These are phyloP conservation scores for Quercus robur DNA, from an alignment of 306 rosid species.

Conservation along the genomic window DNA sequence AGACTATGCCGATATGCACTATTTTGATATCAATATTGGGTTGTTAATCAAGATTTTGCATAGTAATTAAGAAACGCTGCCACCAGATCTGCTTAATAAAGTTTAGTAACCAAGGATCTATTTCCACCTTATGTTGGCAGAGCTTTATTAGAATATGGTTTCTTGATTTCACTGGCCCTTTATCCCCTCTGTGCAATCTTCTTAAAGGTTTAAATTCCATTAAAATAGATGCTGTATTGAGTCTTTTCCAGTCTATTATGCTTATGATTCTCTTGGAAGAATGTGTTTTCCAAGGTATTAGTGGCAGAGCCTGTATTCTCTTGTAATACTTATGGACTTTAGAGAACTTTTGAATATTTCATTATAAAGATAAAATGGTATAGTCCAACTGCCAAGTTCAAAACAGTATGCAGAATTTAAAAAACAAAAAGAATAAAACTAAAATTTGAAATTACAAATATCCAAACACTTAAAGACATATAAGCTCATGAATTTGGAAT, in stretches of 20 bases:
- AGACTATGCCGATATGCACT: background rate
- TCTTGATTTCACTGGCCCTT: background rate
- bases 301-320: constrained; percentile 1
- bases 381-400: background rate
- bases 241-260: background rate
- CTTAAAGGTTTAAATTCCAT: background rate
- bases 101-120: background rate
- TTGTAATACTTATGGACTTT: background rate
- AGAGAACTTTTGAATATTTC: background rate
- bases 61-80: background rate
- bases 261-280: constrained; percentile 17
- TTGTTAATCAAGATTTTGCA: background rate
- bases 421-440: background rate
- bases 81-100: background rate
- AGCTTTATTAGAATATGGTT: background rate
- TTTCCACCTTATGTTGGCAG: background rate
- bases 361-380: background rate
- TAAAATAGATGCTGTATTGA: constrained; percentile 12
- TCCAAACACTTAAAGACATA: background rate
- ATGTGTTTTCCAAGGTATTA: background rate
- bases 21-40: constrained; percentile 4
- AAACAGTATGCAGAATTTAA: too few relatives aligned
- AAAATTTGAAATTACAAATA: background rate
- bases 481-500: too few relatives aligned
- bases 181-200: background rate